Percentiles rank a stretch among this genome's conserved stretches.
phyloP scores from a whole-genome alignment of 140 eudicot species.

The Senecio squalidus region DNA sequence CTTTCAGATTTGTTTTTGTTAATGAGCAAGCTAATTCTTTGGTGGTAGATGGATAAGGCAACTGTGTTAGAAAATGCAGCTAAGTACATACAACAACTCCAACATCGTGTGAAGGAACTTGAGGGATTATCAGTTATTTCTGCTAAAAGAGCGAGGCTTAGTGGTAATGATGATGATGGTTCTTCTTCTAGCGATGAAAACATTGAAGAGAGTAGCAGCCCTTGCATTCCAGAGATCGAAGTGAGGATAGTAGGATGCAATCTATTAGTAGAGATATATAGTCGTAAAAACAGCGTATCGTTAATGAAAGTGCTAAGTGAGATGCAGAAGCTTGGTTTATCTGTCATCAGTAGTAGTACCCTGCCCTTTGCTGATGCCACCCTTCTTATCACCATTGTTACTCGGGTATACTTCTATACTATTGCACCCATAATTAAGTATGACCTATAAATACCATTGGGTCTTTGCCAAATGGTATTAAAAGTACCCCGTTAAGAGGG shows the following conservation, averaged over 20 bases:
- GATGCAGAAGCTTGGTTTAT: constrained; percentile 26
- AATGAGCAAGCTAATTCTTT: neutral
- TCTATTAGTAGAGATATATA: constrained; percentile 29
- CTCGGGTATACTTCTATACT: constrained; percentile 22
- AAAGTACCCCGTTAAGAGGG: too few species aligned
- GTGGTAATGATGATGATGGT: constrained; percentile 3
- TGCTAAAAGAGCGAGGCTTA: neutral
- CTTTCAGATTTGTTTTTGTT: too few species aligned
- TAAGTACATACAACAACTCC: constrained; percentile 35
- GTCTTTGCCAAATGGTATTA: too few species aligned
- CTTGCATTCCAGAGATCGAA: constrained; percentile 13
- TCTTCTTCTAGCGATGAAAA: neutral
- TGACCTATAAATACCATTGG: neutral
- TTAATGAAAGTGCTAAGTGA: constrained; percentile 22
- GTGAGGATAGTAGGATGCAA: constrained; percentile 19
- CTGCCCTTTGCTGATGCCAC: constrained; percentile 28
- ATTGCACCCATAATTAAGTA: neutral
- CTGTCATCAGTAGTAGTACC: constrained; percentile 20
- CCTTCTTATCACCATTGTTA: constrained; percentile 33
- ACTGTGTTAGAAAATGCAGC: constrained; percentile 41
- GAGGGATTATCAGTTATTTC: constrained; percentile 21
- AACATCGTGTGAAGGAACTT: constrained; percentile 29
- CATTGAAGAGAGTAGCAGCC: neutral
- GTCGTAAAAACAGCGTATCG: constrained; percentile 23
- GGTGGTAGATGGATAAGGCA: constrained; percentile 41